Evolutionary conservation across 2,329 filamentous ascomycete species (phyloP).

Genomic region (Epichloe uncinata): DNA sequence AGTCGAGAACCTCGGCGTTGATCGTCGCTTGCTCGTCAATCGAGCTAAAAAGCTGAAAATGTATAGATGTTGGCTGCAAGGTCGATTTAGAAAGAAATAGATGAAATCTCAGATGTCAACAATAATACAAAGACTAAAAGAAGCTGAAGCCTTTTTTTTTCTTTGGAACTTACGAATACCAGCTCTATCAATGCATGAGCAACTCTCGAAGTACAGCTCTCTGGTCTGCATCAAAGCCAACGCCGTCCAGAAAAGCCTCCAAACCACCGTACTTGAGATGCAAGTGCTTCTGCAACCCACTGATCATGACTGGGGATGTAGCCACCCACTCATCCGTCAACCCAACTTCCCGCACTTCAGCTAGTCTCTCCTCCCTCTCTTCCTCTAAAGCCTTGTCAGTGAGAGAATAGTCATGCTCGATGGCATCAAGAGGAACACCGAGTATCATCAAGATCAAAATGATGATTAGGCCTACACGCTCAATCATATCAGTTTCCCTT

Average conservation of each 20-base stretch:
- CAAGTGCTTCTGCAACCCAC: constrained; percentile 43
- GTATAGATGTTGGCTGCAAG: constrained; percentile 96
- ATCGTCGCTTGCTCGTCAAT: constrained; percentile 85
- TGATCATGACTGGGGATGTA: constrained; percentile 53
- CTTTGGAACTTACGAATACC: background rate
- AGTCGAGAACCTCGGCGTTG: constrained; percentile 65
- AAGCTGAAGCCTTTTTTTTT: background rate
- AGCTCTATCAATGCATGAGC: constrained; percentile 25
- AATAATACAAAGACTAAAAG: background rate
- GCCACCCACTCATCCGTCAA: constrained; percentile 59
- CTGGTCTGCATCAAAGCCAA: constrained; percentile 40
- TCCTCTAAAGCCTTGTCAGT: constrained; percentile 45
- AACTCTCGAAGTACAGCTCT: constrained; percentile 27
- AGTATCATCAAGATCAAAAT: constrained; percentile 55
- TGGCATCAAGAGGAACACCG: constrained; percentile 40
- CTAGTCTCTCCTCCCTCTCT: constrained; percentile 49
- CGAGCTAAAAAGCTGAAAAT: constrained; percentile 85
- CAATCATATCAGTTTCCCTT: too few relatives aligned
- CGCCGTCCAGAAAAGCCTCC: constrained; percentile 46
- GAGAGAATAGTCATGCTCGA: constrained; percentile 59
- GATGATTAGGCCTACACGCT: constrained; percentile 49
- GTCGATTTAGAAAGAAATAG: constrained; percentile 60
- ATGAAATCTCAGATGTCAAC: constrained; percentile 4
- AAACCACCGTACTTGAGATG: constrained; percentile 51
- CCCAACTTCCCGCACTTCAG: constrained; percentile 58